Evolutionary conservation across 2,329 filamentous ascomycete species (phyloP).

Genomic region (Phaeoacremonium minimum): DNA sequence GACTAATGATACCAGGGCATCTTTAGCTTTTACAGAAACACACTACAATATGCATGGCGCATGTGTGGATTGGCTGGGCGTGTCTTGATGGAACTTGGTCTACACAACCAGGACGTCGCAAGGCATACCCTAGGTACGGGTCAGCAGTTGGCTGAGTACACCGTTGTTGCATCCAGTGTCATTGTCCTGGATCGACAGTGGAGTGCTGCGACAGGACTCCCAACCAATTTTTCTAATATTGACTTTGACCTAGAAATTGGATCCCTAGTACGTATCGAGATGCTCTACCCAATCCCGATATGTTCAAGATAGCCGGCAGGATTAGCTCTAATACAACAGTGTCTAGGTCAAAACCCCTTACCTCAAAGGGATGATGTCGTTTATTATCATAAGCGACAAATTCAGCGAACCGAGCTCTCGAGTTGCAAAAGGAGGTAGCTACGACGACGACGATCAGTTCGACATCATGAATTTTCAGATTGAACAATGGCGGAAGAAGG

Average conservation of each 20-base stretch:
- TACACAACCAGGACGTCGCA: background rate
- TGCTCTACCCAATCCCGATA: no score
- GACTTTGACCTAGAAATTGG: background rate
- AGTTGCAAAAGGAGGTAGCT: constrained; percentile 8
- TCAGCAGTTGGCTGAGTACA: background rate
- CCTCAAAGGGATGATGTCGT: constrained; percentile 12
- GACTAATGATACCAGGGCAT: background rate
- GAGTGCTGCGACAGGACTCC: constrained; percentile 1
- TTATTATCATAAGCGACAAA: constrained; percentile 15
- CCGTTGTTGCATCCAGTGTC: background rate
- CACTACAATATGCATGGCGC: constrained; percentile 1
- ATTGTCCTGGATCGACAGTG: constrained; percentile 1
- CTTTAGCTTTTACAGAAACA: background rate
- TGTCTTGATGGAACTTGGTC: constrained; percentile 1
- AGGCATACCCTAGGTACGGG: background rate
- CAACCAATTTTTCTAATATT: background rate
- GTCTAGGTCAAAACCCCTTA: constrained; percentile 7
- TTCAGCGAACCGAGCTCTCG: constrained; percentile 11
- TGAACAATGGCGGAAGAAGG: constrained; percentile 8
- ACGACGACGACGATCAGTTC: constrained; percentile 18
- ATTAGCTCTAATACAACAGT: no score
- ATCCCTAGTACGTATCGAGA: background rate
- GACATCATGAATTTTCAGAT: constrained; percentile 23
- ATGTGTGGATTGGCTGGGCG: constrained; percentile 3
- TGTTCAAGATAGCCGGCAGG: no score